phyloP scores from a whole-genome alignment of 2,329 filamentous ascomycete species.

The Huntiella decipiens region DNA sequence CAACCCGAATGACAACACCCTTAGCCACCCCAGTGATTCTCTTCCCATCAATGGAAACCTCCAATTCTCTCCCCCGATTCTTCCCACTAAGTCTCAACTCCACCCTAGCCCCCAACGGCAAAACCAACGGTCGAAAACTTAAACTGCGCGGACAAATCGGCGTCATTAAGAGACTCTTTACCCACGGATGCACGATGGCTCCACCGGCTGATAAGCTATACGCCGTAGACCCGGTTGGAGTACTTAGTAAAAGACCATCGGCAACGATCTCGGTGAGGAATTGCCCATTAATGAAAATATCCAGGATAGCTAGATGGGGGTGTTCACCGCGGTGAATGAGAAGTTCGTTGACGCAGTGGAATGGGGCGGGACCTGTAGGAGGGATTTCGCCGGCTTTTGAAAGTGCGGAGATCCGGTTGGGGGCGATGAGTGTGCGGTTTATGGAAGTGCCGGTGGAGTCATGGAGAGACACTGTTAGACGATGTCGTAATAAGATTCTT shows the following conservation, averaged over 20 bases:
- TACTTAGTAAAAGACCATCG: constrained; percentile 86
- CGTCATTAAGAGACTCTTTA: constrained; percentile 73
- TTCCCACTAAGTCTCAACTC: constrained; percentile 64
- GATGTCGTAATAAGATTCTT: constrained; percentile 68
- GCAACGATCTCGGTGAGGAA: constrained; percentile 88
- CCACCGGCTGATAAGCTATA: constrained; percentile 89
- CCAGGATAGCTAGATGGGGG: constrained; percentile 78
- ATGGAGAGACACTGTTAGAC: constrained; percentile 72
- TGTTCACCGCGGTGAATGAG: constrained; percentile 80
- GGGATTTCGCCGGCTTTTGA: background rate
- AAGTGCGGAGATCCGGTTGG: constrained; percentile 17
- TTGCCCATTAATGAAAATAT: constrained; percentile 73
- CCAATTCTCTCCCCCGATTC: constrained; percentile 56
- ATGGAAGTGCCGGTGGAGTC: constrained; percentile 45
- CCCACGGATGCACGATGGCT: constrained; percentile 82
- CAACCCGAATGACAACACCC: constrained; percentile 76
- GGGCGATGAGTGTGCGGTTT: constrained; percentile 28
- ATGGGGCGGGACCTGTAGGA: constrained; percentile 14
- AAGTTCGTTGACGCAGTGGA: constrained; percentile 82
- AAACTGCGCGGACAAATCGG: constrained; percentile 86
- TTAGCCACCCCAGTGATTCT: constrained; percentile 46
- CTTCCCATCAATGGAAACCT: constrained; percentile 63
- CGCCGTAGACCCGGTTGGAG: constrained; percentile 84
- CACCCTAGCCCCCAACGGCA: constrained; percentile 72
- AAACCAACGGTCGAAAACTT: constrained; percentile 75